These are phyloP conservation scores for Beta vulgaris DNA, from an alignment of 148 eudicot genomes.

Conservation along the genomic window DNA sequence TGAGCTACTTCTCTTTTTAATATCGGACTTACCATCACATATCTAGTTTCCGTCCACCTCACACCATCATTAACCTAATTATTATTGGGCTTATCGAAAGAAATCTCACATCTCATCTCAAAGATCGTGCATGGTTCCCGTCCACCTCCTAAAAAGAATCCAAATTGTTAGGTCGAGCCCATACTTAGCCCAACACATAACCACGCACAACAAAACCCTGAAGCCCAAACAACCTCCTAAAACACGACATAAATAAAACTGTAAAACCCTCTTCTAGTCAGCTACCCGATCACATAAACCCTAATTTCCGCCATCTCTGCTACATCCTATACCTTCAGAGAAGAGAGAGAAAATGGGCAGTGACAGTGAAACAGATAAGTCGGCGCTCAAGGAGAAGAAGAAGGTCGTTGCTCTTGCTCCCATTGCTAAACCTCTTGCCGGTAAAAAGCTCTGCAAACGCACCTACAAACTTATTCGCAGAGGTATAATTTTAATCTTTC, in stretches of 20 bases:
- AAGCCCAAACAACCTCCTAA: neutral
- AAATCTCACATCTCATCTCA: too few relatives aligned
- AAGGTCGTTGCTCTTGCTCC: constrained; percentile 61
- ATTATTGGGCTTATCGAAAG: too few relatives aligned
- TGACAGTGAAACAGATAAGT: constrained; percentile 76
- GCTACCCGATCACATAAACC: constrained; percentile 16
- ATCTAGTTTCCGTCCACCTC: too few relatives aligned
- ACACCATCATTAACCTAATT: too few relatives aligned
- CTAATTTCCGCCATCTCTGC: constrained; percentile 13
- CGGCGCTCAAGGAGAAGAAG: constrained; percentile 62
- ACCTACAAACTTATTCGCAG: constrained; percentile 80
- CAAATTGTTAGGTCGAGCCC: too few relatives aligned
- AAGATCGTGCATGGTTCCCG: too few relatives aligned
- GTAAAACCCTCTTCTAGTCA: constrained; percentile 6
- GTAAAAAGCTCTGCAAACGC: constrained; percentile 87
- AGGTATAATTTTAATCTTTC: constrained; percentile 35
- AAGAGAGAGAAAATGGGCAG: constrained; percentile 44
- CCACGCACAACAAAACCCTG: neutral
- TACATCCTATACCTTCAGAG: neutral
- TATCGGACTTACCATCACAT: too few relatives aligned
- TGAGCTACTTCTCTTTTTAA: too few relatives aligned
- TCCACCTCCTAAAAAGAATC: too few relatives aligned
- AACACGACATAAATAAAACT: neutral
- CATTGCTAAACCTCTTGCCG: constrained; percentile 89
- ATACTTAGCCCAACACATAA: neutral